Base-by-base conservation (phyloP, 2,329 filamentous ascomycete species). In the Ascochyta viciae-villosae region DNA sequence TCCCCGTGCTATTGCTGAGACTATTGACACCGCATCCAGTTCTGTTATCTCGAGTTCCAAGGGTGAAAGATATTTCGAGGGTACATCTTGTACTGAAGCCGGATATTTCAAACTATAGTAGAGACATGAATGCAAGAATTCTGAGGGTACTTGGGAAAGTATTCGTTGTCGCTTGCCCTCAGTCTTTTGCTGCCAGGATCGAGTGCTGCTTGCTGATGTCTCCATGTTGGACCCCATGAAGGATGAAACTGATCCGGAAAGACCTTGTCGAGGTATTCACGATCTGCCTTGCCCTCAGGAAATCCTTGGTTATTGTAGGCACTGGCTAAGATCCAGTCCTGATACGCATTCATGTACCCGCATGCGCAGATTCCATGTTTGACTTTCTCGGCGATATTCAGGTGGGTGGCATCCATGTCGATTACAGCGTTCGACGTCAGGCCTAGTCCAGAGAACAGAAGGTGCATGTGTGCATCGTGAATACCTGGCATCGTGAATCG, bases 401-500 rank as follows among this genome's bases (percentile, higher is more conserved):
- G 53, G 37, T 54, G 16, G 16, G 62, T 71, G 3, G 58, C 50
- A 27, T 73, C 65, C 35, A 67, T 54, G 7, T 61, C 65, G n/a
- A 75, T 65, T 13, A 61, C 58, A 3, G 66, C 62, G 35, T 68
- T 65, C 13, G 65, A 71, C 1, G 66, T 64, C 13, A 67, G 62
- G 13, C 59, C 61, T 4, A 74, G 55, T 2, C 69, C 70, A 12
- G 69, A 68, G 9, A 59, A 54, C 4, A 75, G 57, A 4, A 75
- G 57, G 49, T 76, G 73, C 54, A 66, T 68, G 51, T 76, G 74
- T 2, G 73, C 72, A 52, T 76, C 74, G 50, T 76, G 74, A 29
- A 76, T 73, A 1, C 74, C 74, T 1, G 74, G 74, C 74, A 76
- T 75, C 8, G 71, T 60, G 41, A 75, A 75, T 10, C 58, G 53